Percentiles rank a stretch among this genome's conserved stretches.
Conservation (phyloP, 306 rosid genomes). For the Sindora glabra region DNA sequence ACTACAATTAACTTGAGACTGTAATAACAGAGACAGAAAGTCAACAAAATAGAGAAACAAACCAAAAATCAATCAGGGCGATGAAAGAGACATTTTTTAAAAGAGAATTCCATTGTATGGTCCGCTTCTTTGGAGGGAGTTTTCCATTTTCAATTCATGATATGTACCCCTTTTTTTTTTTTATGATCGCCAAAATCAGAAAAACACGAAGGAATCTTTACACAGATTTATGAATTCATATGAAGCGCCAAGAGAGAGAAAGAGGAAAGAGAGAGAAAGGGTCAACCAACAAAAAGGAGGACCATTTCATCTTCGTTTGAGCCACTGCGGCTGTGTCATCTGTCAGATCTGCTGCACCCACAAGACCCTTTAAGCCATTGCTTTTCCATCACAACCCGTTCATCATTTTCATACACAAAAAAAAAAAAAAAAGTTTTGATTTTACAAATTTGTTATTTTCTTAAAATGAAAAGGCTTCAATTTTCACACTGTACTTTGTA, state of each 20-base stretch:
- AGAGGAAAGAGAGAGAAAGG: neutral
- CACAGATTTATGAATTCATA: slow-evolving; percentile 15
- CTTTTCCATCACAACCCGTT: neutral
- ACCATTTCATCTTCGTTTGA: slow-evolving; percentile 18
- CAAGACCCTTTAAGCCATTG: neutral
- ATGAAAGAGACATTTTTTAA: neutral
- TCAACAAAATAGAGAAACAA: slow-evolving; percentile 9
- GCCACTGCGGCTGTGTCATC: neutral
- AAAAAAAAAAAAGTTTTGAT: too few species aligned
- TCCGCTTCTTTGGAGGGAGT: slow-evolving; percentile 10
- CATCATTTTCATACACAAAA: too few species aligned
- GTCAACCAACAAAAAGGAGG: slow-evolving; percentile 4
- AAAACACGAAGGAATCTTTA: neutral
- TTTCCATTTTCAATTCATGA: neutral
- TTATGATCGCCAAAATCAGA: neutral
- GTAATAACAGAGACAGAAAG: slow-evolving; percentile 20
- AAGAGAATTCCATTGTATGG: slow-evolving; percentile 14
- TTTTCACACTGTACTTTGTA: neutral
- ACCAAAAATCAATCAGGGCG: slow-evolving; percentile 6
- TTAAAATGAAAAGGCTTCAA: neutral
- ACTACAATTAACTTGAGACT: too few species aligned
- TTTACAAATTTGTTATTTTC: too few species aligned
- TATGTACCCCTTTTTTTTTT: neutral
- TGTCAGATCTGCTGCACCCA: slow-evolving; percentile 31
- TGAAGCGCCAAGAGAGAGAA: slow-evolving; percentile 28